phyloP scores from a whole-genome alignment of 495 filamentous ascomycete genomes.

The Aspergillus sclerotiicarbonarius region DNA sequence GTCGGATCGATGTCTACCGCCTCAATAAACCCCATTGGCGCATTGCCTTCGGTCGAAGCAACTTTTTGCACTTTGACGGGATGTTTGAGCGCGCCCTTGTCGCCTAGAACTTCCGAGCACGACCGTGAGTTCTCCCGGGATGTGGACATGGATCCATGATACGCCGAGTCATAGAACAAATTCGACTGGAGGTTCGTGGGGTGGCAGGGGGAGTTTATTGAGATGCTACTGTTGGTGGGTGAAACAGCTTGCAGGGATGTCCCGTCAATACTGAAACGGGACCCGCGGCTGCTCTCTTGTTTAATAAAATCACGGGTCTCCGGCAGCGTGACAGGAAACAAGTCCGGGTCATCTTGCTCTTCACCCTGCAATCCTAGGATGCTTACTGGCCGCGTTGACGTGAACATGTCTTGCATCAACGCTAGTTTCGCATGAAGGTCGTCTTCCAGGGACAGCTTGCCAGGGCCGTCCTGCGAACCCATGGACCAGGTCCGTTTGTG shows the following conservation, averaged over 20 bases:
- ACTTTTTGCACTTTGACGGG: constrained; percentile 49
- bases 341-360: constrained; percentile 84
- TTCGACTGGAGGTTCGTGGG: constrained; percentile 13
- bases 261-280: constrained; percentile 53
- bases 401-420: constrained; percentile 93
- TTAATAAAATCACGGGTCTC: constrained; percentile 65
- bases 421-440: constrained; percentile 83
- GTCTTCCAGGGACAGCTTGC: constrained; percentile 72
- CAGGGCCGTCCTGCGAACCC: constrained; percentile 76
- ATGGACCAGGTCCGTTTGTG: constrained; percentile 96
- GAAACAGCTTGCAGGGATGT: constrained; percentile 57
- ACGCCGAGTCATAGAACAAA: constrained; percentile 25
- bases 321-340: constrained; percentile 73
- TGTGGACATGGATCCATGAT: constrained; percentile 18
- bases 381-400: constrained; percentile 82
- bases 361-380: constrained; percentile 80
- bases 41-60: constrained; percentile 46
- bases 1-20: constrained; percentile 81
- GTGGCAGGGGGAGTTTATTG: constrained; percentile 43
- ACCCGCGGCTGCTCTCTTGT: constrained; percentile 54
- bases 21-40: constrained; percentile 77
- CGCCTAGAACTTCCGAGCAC: constrained; percentile 17
- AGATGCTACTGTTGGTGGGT: constrained; percentile 55
- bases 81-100: constrained; percentile 22
- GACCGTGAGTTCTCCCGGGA: constrained; percentile 15